A percentile compares a stretch with the other conserved stretches of the same genome.
These are phyloP conservation scores for Fagus crenata DNA, from an alignment of 306 rosid genomes.

Conservation along the genomic window DNA sequence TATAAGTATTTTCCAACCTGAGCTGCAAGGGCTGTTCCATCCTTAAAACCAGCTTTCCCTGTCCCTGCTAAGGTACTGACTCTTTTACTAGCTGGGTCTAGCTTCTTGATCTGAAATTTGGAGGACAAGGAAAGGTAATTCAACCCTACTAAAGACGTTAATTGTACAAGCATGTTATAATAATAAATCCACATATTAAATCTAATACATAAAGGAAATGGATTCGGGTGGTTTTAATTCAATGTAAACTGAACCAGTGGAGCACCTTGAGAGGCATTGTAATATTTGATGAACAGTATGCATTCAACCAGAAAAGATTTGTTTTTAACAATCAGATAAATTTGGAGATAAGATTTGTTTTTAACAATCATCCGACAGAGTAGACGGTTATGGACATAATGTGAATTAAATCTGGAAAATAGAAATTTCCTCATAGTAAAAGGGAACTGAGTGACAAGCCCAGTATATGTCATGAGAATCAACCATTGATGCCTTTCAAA, in stretches of 20 bases:
- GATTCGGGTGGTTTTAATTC: not conserved
- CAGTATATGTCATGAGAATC: constrained; percentile 6
- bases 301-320: not conserved
- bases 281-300: constrained; percentile 1
- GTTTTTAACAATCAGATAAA: not conserved
- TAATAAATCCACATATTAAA: not conserved
- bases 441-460: not conserved
- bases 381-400: not conserved
- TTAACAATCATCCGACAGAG: not conserved
- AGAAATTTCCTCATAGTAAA: not conserved
- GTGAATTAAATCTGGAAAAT: not conserved
- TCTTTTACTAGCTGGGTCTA: constrained; percentile 71
- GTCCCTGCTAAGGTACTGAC: constrained; percentile 85
- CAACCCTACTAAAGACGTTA: constrained; percentile 3
- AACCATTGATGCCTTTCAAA: not conserved
- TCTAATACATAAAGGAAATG: not conserved
- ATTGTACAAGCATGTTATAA: not conserved
- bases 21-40: constrained; percentile 63
- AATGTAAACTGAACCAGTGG: not conserved
- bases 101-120: constrained; percentile 77
- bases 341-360: not conserved
- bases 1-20: constrained; percentile 55
- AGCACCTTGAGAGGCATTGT: not conserved
- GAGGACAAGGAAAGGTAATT: constrained; percentile 20
- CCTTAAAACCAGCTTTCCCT: constrained; percentile 88